Base-by-base conservation (phyloP, 2,329 filamentous ascomycete species). In the Diaporthe longicolla region DNA sequence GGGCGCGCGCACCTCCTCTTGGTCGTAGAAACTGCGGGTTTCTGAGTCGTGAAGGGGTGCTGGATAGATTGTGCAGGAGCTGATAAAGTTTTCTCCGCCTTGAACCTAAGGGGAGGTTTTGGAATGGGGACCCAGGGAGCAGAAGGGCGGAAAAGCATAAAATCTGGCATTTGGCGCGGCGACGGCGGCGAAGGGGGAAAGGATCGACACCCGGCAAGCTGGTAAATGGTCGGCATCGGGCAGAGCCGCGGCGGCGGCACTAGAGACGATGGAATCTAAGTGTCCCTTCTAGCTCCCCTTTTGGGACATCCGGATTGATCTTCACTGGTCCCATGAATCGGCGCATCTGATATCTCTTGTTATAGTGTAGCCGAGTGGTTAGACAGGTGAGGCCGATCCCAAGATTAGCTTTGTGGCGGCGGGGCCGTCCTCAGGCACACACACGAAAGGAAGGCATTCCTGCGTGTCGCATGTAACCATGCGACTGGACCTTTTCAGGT, bases 381-480 rank as follows among this genome's bases (percentile, higher is more conserved):
- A 11, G 61, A 19, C 45, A 7, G 19, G 29, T 21, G 48, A 54
- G 63, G 48, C 32, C 48, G 48, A 68, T 40, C 29, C 48, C 40
- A 43, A 52, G 63, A 52, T 68, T 35, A 35, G 63, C 52, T 63
- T 66, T 54, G 45, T 68, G 63, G 63, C 48, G 63, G 63, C 63
- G 63, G 63, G 48, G 17, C 63, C 32, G 6, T 19, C 48, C 21
- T 37, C 48, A 68, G 63, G 63, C 48, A 68, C 13, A 26, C 29
- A 52, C 24, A 66, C 6, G 43, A 66, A 19, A n/a, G n/a, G n/a
- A n/a, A n/a, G n/a, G n/a, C n/a, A n/a, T n/a, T 63, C 9, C 21
- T 10, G 40, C 45, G 2, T 66, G 13, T 32, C 43, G 29, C 21
- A 24, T 66, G 29, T 21, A 11, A 35, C 43, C 19, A 29, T 65